phyloP scores from a whole-genome alignment of 2,329 filamentous ascomycete species.

The Xylariaceae sp. region DNA sequence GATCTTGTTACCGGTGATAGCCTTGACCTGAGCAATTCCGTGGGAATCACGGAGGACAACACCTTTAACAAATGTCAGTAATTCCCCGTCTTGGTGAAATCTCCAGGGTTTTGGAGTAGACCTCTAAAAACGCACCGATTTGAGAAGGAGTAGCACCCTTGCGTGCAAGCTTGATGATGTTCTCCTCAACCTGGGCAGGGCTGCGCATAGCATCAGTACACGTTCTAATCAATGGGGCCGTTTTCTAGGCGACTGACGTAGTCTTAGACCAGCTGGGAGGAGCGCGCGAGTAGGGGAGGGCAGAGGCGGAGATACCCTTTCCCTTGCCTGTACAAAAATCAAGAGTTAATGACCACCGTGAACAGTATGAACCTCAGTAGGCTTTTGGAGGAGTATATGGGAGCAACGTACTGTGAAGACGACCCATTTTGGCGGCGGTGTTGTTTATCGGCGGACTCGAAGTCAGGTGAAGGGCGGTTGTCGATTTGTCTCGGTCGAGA shows the following conservation, averaged over 20 bases:
- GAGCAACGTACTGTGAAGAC: slow-evolving; percentile 76
- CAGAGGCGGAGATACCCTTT: slow-evolving; percentile 97
- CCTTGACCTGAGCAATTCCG: slow-evolving; percentile 96
- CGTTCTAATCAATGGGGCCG: neutral
- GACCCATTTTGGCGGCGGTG: slow-evolving; percentile 77
- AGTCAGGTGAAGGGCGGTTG: slow-evolving; percentile 31
- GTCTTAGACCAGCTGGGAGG: slow-evolving; percentile 97
- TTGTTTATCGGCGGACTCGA: slow-evolving; percentile 35
- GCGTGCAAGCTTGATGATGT: slow-evolving; percentile 98
- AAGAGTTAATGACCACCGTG: slow-evolving; percentile 9
- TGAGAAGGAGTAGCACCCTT: slow-evolving; percentile 80
- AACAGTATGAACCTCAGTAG: neutral
- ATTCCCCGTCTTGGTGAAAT: neutral
- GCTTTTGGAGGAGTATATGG: slow-evolving; percentile 56
- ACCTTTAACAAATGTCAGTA: slow-evolving; percentile 56
- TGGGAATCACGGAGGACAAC: slow-evolving; percentile 98
- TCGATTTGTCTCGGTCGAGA: slow-evolving; percentile 35
- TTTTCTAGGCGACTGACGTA: slow-evolving; percentile 53
- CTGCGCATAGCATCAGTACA: slow-evolving; percentile 13
- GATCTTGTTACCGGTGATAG: slow-evolving; percentile 99
- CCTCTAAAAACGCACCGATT: neutral
- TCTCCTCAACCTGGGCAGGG: slow-evolving; percentile 96
- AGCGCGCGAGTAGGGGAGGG: slow-evolving; percentile 95
- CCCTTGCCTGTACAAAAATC: slow-evolving; percentile 52
- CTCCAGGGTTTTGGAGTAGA: neutral